Conservation (phyloP, 345 rosid genomes). For the Eutrema heterophyllum region DNA sequence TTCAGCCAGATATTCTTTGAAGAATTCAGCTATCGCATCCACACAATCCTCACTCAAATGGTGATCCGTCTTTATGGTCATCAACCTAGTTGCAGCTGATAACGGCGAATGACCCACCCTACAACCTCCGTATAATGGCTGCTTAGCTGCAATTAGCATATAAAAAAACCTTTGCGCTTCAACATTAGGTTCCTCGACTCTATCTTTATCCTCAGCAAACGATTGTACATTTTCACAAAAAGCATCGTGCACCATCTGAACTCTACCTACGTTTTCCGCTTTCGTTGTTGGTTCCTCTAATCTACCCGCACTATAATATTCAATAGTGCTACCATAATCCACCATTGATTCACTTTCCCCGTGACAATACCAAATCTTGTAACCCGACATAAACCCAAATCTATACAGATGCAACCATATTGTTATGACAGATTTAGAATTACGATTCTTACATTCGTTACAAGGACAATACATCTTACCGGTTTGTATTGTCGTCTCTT, state of each 20-base stretch:
- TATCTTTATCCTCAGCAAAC: neutral
- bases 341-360: neutral
- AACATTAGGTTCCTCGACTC: neutral
- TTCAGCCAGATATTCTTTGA: neutral
- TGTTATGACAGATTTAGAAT: accelerated
- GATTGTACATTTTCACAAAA: neutral
- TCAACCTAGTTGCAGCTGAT: neutral
- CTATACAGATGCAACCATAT: neutral
- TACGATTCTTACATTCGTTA: too few species aligned
- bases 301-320: neutral
- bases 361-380: neutral
- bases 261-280: neutral
- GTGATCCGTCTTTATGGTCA: neutral
- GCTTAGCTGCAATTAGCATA: neutral
- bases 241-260: neutral
- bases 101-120: neutral
- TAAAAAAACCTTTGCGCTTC: neutral
- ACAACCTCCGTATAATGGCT: neutral
- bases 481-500: too few species aligned
- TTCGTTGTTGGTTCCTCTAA: neutral
- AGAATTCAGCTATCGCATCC: neutral
- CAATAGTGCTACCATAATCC: neutral
- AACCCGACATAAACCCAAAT: neutral
- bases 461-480: neutral
- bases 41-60: neutral